These are phyloP conservation scores for Herpetomonas samuelpessoai DNA, from an alignment of 208 protist species.

Conservation along the genomic window DNA sequence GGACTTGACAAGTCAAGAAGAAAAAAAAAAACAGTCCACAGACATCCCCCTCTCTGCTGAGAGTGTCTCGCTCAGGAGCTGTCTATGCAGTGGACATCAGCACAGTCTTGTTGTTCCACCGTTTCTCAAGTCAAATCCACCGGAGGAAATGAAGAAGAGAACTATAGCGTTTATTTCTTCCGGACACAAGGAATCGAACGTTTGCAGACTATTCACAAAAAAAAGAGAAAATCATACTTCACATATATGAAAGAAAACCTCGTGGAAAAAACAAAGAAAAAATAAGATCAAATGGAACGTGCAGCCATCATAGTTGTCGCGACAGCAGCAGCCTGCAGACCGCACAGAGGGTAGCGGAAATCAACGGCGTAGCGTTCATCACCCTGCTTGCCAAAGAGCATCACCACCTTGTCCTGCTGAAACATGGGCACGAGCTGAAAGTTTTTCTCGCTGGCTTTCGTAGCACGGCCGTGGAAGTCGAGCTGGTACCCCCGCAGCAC, in stretches of 20 bases:
- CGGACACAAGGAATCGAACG: background rate
- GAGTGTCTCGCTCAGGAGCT: too few species aligned
- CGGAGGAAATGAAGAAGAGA: background rate
- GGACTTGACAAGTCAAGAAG: too few species aligned
- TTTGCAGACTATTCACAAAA: background rate
- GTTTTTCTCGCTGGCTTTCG: conserved; percentile 45
- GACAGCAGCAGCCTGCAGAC: conserved; percentile 33
- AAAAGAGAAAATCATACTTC: background rate
- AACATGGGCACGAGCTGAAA: conserved; percentile 31
- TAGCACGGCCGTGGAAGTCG: conserved; percentile 35
- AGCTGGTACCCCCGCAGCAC: conserved; percentile 37
- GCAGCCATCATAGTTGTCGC: conserved; percentile 30
- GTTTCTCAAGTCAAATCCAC: too few species aligned
- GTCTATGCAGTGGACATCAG: too few species aligned
- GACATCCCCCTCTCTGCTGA: too few species aligned
- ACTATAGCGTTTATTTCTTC: background rate
- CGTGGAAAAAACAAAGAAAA: background rate
- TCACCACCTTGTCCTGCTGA: conserved; percentile 39
- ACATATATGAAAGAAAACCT: too few species aligned
- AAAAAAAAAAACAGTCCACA: too few species aligned
- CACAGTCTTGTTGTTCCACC: too few species aligned
- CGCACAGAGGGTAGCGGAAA: conserved; percentile 39
- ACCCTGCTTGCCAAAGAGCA: conserved; percentile 39
- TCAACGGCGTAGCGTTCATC: conserved; percentile 33
- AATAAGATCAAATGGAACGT: background rate